Base-by-base conservation (phyloP, 2,329 filamentous ascomycete genomes). In the Colletotrichum sp. region DNA sequence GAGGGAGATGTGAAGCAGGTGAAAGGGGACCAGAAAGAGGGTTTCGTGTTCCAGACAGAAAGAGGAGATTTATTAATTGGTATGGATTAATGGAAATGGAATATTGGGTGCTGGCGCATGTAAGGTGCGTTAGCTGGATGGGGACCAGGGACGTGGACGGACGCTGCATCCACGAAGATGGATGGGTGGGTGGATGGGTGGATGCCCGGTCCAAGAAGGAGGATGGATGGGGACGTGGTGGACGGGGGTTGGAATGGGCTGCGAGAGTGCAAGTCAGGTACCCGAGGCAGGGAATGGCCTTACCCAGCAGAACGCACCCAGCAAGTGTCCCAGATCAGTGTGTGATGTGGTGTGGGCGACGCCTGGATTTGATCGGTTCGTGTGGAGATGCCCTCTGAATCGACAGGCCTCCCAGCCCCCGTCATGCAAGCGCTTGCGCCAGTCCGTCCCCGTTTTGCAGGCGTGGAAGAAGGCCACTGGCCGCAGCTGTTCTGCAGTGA, bases 41-140 rank as follows among this genome's bases (percentile, higher is more conserved):
- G 70, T 68, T 62, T 44, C 64, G 64, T 36, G 64, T 65, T 34
- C 63, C 49, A 28, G 59, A 65, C 73, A 76, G 74, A 65, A 32
- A 68, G 74, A 73, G 70, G 71, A 72, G 73, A 73, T 73, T 76
- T 68, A 76, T 72, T 69, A 73, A 76, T 76, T 66, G 44, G 44
- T 49, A 49, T 49, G 62, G 71, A 76, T 69, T 68, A 59, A 68
- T 75, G 62, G 67, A 44, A 68, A 68, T 75, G 68, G 67, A 44
- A 44, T 74, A 76, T 73, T 73, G 69, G 73, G 39, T 60, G 30
- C 69, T 49, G 44, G 44, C 44, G 44, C 44, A 60, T 28, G 70
- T 72, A 62, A 30, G 60, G 67, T 59, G 57, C 34, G 57, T 24
- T 57, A 36, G 24, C 18, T 66, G 34, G 63, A 26, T 26, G 21